Base-by-base conservation (phyloP, 495 filamentous ascomycete genomes). In the Penicillium desertorum region DNA sequence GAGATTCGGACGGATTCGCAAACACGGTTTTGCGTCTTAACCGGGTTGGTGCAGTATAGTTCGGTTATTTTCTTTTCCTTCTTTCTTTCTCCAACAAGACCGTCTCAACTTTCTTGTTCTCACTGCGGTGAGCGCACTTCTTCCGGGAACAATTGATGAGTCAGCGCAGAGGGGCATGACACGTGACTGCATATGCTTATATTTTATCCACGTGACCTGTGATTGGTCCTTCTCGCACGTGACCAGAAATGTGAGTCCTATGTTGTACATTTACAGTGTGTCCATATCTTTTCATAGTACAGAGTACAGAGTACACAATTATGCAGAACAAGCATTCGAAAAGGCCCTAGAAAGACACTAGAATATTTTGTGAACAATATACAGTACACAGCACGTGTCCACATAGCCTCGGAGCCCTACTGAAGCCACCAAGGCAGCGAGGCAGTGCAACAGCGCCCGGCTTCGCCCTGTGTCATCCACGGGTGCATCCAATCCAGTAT, bases 371-470 rank as follows among this genome's bases (percentile, higher is more conserved):
- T 3, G 3, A 4, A 14, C 11, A 34, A 14, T 14, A 14, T 32
- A 32, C 9, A 9, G 9, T 11, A 4, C 14, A 20, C 11, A 44
- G 20, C 20, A 5, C 42, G 12, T 20, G 9, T 29, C 23, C 45
- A 9, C 16, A 17, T 19, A 39, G 36, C 36, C 36, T 47, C 34
- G 43, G 52, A 30, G 30, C 42, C 43, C 27, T 32, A 53, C 42
- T 32, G 17, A 39, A 39, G 36, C 36, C 36, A 39, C 36, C 16
- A n/a, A 39, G 36, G 36, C 36, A 39, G n/a, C n/a, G 12, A 55
- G 53, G 53, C 53, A 55, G 53, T 55, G 53, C 42, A 45, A 23
- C 43, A 20, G 43, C 52, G 43, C 52, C 52, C 30, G 43, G 22
- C 22, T 55, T 27, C 52, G 52, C 52, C 52, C 22, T 46, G n/a